phyloP scores from a whole-genome alignment of 768 basidiomycete species.

The Mycena leptocephala region DNA sequence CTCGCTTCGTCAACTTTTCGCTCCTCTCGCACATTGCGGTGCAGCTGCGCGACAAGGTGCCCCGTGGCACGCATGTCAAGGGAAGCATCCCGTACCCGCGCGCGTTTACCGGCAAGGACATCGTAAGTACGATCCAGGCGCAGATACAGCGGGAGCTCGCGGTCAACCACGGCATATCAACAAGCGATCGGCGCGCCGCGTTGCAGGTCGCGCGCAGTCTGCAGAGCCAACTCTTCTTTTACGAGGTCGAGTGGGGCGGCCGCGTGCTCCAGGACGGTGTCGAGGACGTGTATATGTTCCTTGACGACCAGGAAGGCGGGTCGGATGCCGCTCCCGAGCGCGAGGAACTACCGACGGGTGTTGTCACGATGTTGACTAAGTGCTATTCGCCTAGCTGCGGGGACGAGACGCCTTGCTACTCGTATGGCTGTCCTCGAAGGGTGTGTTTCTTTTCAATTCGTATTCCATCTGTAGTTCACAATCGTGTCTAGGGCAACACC shows the following conservation, averaged over 20 bases:
- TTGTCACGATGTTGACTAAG: slow-evolving; percentile 90
- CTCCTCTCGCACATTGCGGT: slow-evolving; percentile 92
- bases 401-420: slow-evolving; percentile 87
- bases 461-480: background rate
- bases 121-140: slow-evolving; percentile 91
- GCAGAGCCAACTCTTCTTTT: slow-evolving; percentile 95
- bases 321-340: slow-evolving; percentile 74
- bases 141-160: slow-evolving; percentile 92
- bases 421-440: slow-evolving; percentile 84
- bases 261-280: slow-evolving; percentile 88
- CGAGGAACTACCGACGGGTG: slow-evolving; percentile 87
- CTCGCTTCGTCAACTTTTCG: slow-evolving; percentile 90
- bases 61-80: slow-evolving; percentile 90
- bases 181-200: slow-evolving; percentile 87
- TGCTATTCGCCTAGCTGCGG: slow-evolving; percentile 93
- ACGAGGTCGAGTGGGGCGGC: slow-evolving; percentile 96
- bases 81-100: slow-evolving; percentile 92
- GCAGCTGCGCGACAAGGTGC: slow-evolving; percentile 91
- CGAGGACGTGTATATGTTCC: slow-evolving; percentile 95
- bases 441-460: background rate
- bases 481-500: background rate
- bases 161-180: slow-evolving; percentile 80
- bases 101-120: slow-evolving; percentile 95
- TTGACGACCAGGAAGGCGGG: slow-evolving; percentile 83
- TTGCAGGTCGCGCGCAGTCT: slow-evolving; percentile 89